Evolutionary conservation across 192 early-diverging fungal species (phyloP).

Genomic region (Phlyctochytrium bullatum): DNA sequence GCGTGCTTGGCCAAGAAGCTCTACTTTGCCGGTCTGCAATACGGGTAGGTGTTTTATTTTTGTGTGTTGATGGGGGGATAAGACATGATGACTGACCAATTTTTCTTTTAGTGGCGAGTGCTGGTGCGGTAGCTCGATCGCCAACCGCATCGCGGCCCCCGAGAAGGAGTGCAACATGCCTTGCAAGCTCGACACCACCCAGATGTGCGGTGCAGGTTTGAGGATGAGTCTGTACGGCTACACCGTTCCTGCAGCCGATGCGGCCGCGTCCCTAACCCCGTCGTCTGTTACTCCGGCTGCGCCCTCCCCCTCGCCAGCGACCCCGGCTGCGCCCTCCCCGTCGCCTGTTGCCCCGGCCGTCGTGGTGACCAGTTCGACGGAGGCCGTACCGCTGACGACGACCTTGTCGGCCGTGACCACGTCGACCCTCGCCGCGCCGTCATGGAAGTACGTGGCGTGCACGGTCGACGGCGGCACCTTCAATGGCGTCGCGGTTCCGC

Average conservation of each 20-base stretch:
- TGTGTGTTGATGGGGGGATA: neutral
- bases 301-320: too few relatives aligned
- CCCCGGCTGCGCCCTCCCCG: too few relatives aligned
- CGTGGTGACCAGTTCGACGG: too few relatives aligned
- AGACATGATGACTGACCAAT: neutral
- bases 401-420: too few relatives aligned
- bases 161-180: neutral
- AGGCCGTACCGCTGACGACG: too few relatives aligned
- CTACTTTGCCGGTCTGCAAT: neutral
- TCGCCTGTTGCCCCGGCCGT: too few relatives aligned
- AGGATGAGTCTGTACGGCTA: neutral
- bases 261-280: too few relatives aligned
- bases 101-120: neutral
- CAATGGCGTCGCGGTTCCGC: too few relatives aligned
- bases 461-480: neutral
- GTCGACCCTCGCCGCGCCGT: too few relatives aligned
- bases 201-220: neutral
- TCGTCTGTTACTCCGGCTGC: too few relatives aligned
- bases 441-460: neutral
- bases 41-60: slow-evolving; percentile 2
- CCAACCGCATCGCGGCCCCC: neutral
- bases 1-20: neutral
- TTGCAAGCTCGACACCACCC: neutral
- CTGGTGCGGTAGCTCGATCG: neutral
- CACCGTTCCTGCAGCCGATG: neutral